phyloP scores from a whole-genome alignment of 164 flowering plant species.

The Tetracentron sinense region DNA sequence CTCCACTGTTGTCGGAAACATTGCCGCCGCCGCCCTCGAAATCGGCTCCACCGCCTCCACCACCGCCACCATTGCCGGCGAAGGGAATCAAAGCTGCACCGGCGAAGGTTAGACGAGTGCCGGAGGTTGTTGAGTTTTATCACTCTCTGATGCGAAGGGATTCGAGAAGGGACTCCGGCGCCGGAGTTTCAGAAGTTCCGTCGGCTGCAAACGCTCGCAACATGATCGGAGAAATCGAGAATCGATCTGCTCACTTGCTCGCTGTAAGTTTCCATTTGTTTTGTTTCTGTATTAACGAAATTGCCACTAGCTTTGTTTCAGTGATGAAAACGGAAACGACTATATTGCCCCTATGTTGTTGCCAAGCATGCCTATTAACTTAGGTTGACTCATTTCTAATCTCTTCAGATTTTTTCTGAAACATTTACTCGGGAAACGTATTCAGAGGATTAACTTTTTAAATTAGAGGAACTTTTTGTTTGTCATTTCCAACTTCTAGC shows the following conservation, averaged over 20 bases:
- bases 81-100: slow-evolving; percentile 28
- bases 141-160: slow-evolving; percentile 90
- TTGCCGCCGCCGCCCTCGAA: slow-evolving; percentile 12
- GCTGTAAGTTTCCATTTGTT: slow-evolving; percentile 55
- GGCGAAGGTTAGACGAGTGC: slow-evolving; percentile 75
- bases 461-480: no score
- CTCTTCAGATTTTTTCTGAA: neutral
- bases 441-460: no score
- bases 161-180: slow-evolving; percentile 54
- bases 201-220: slow-evolving; percentile 61
- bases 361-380: neutral
- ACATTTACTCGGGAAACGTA: no score
- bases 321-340: neutral
- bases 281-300: slow-evolving; percentile 12
- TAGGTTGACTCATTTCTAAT: neutral
- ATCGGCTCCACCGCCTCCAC: slow-evolving; percentile 38
- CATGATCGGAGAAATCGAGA: slow-evolving; percentile 98
- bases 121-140: slow-evolving; percentile 95
- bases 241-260: slow-evolving; percentile 78
- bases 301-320: slow-evolving; percentile 22
- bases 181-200: slow-evolving; percentile 37
- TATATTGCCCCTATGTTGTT: neutral
- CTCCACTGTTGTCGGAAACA: slow-evolving; percentile 18
- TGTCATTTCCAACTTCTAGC: no score
- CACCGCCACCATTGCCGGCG: slow-evolving; percentile 59